These are phyloP conservation scores for Taxawa tesnikishii DNA, from an alignment of 2,329 filamentous ascomycete genomes.

Conservation along the genomic window DNA sequence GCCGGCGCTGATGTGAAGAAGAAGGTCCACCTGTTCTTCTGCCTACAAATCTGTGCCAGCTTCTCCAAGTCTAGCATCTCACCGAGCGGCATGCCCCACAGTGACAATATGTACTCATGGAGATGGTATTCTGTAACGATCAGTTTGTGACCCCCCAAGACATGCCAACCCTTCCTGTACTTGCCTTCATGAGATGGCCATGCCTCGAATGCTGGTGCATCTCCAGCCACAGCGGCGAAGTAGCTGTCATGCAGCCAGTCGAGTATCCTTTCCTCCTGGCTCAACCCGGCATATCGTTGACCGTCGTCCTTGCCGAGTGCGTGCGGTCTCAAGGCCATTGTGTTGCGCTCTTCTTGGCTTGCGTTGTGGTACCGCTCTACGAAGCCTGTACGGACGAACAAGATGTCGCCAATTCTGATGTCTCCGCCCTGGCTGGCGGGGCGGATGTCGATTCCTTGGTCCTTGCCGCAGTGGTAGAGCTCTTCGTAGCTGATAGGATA, in stretches of 20 bases:
- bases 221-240: conserved; percentile 53
- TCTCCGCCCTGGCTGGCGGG: conserved; percentile 42
- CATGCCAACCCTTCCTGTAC: conserved; percentile 37
- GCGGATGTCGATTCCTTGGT: conserved; percentile 45
- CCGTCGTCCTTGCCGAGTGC: conserved; percentile 27
- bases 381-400: conserved; percentile 53
- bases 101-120: conserved; percentile 34
- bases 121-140: conserved; percentile 45
- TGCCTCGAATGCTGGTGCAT: conserved; percentile 52
- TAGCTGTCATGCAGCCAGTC: conserved; percentile 38
- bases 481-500: conserved; percentile 30
- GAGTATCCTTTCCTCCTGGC: conserved; percentile 42
- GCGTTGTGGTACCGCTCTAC: conserved; percentile 48
- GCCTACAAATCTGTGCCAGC: conserved; percentile 6
- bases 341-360: conserved; percentile 34
- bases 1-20: conserved; percentile 48
- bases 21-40: conserved; percentile 10
- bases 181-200: conserved; percentile 12
- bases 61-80: conserved; percentile 45
- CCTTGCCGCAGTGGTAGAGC: conserved; percentile 45
- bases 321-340: conserved; percentile 30
- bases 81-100: conserved; percentile 43
- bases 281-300: conserved; percentile 36
- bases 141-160: conserved; percentile 41
- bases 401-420: conserved; percentile 41